phyloP scores from a whole-genome alignment of 768 basidiomycete genomes.

The Austroboletus eburneus region DNA sequence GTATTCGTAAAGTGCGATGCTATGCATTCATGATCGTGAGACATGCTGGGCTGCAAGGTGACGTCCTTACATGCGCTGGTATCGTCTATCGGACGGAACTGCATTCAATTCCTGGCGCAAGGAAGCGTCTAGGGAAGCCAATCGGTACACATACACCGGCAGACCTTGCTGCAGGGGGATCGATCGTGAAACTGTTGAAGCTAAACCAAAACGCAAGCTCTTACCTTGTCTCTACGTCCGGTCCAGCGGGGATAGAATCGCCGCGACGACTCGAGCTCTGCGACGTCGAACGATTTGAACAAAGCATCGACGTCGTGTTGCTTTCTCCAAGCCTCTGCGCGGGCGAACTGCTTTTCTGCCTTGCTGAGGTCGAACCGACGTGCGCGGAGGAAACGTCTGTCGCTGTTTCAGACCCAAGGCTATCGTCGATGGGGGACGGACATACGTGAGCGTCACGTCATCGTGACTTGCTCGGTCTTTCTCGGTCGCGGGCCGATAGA shows the following conservation, averaged over 20 bases:
- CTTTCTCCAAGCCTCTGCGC: slow-evolving; percentile 64
- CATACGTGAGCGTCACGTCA: slow-evolving; percentile 64
- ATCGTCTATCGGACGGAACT: slow-evolving; percentile 49
- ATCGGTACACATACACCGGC: slow-evolving; percentile 73
- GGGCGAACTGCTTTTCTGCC: slow-evolving; percentile 68
- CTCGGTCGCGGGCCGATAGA: slow-evolving; percentile 44
- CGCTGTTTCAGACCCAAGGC: background rate
- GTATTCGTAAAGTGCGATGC: slow-evolving; percentile 61
- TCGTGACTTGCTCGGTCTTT: slow-evolving; percentile 47
- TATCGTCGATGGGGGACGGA: background rate
- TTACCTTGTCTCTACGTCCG: slow-evolving; percentile 70
- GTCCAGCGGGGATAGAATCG: slow-evolving; percentile 81
- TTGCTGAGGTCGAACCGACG: slow-evolving; percentile 58
- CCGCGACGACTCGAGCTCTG: slow-evolving; percentile 57
- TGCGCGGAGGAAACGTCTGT: slow-evolving; percentile 80
- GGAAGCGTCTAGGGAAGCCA: slow-evolving; percentile 52
- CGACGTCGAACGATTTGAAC: slow-evolving; percentile 52
- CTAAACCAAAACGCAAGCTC: background rate
- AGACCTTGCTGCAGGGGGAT: slow-evolving; percentile 47
- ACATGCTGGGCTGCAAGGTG: background rate
- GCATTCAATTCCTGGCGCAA: slow-evolving; percentile 59
- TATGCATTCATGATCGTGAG: slow-evolving; percentile 20
- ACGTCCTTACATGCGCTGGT: slow-evolving; percentile 64
- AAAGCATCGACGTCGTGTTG: slow-evolving; percentile 58
- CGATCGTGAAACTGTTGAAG: background rate